Conservation (phyloP, 1,284 basidiomycete species). For the Boletus semigastroideus region DNA sequence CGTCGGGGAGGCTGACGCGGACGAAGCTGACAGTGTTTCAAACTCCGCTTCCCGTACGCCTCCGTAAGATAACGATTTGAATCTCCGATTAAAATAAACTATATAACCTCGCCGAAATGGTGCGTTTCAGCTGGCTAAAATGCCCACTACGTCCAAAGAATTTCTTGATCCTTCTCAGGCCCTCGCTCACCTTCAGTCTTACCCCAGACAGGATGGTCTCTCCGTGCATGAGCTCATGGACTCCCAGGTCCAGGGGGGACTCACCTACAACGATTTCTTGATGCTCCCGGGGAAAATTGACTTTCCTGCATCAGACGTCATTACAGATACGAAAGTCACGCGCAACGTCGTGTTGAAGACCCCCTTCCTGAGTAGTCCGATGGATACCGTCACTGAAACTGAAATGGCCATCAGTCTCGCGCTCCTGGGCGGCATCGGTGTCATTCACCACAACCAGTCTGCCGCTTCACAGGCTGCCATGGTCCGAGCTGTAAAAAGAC, state of each 20-base stretch:
- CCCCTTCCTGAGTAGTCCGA: conserved; percentile 96
- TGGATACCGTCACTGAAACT: conserved; percentile 99
- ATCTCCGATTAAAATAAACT: conserved; percentile 16
- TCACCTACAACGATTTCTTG: conserved; percentile 97
- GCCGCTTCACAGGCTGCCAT: conserved; percentile 90
- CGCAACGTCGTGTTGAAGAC: conserved; percentile 93
- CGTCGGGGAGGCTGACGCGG: neutral
- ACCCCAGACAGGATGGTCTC: conserved; percentile 83
- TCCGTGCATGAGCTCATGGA: conserved; percentile 89
- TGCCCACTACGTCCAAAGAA: conserved; percentile 31
- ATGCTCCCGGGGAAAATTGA: conserved; percentile 96
- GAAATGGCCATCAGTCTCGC: conserved; percentile 98
- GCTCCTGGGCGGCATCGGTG: conserved; percentile 94
- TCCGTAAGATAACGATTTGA: neutral
- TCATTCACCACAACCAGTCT: conserved; percentile 98
- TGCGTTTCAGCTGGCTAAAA: conserved; percentile 30
- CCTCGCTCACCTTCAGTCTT: conserved; percentile 72
- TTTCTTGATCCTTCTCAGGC: conserved; percentile 67
- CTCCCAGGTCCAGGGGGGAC: conserved; percentile 83
- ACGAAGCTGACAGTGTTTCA: neutral
- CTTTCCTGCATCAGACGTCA: conserved; percentile 83
- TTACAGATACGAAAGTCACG: conserved; percentile 86
- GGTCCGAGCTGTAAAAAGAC: conserved; percentile 97
- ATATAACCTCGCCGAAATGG: conserved; percentile 7
- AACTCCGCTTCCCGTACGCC: neutral